A percentile compares a stretch with the other conserved stretches of the same genome.
These are phyloP conservation scores for Candida pseudoviswanathii DNA, from an alignment of 1,139 yeast species.

Conservation along the genomic window DNA sequence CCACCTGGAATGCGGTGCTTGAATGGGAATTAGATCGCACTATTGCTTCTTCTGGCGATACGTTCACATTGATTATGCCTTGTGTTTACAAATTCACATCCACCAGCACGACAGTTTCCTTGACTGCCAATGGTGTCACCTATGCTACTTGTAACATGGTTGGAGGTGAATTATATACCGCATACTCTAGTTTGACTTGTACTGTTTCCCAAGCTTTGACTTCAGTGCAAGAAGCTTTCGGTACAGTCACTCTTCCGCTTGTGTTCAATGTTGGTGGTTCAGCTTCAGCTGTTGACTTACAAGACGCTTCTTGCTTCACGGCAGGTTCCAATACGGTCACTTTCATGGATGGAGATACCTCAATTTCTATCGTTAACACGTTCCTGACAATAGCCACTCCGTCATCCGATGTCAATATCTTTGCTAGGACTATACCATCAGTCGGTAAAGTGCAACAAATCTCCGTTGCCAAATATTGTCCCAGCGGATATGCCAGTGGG, in stretches of 20 bases:
- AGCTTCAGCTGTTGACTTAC: slow-evolving; percentile 21
- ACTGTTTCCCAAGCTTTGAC: slow-evolving; percentile 17
- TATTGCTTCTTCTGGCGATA: slow-evolving; percentile 25
- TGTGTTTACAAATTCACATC: slow-evolving; percentile 28
- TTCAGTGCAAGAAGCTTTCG: slow-evolving; percentile 7
- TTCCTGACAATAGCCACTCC: slow-evolving; percentile 13
- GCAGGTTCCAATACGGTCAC: slow-evolving; percentile 29
- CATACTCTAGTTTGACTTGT: slow-evolving; percentile 29
- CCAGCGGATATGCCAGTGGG: no score
- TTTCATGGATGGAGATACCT: slow-evolving; percentile 30
- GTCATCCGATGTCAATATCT: neutral
- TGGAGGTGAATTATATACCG: slow-evolving; percentile 25
- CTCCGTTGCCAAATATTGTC: no score
- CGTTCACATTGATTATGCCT: slow-evolving; percentile 27
- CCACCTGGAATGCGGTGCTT: slow-evolving; percentile 27
- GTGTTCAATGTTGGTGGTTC: slow-evolving; percentile 30
- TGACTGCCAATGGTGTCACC: slow-evolving; percentile 25
- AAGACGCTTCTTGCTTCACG: slow-evolving; percentile 21
- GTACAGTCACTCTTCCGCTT: slow-evolving; percentile 26
- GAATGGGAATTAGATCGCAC: slow-evolving; percentile 26
- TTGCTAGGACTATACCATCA: neutral
- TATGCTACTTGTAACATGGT: slow-evolving; percentile 30
- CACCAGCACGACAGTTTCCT: slow-evolving; percentile 14
- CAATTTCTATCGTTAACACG: slow-evolving; percentile 19
- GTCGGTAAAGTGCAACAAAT: no score